Evolutionary conservation across 2,329 filamentous ascomycete species (phyloP).

Genomic region (Fusarium ambrosium): DNA sequence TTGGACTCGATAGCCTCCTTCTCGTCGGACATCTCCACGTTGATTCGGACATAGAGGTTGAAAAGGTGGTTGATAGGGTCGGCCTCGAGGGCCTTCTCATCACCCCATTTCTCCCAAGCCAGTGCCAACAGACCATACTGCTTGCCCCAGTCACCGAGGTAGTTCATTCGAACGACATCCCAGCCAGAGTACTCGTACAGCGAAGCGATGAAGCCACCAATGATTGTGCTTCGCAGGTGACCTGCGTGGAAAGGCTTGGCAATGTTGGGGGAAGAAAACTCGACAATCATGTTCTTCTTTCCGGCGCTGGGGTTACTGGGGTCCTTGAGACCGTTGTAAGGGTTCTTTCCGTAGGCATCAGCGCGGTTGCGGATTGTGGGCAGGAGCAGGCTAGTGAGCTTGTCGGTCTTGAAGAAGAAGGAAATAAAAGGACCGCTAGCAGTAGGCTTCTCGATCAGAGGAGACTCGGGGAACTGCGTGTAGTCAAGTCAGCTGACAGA

Average conservation of each 20-base stretch:
- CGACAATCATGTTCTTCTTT: slow-evolving; percentile 78
- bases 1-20: slow-evolving; percentile 73
- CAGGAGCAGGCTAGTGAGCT: slow-evolving; percentile 75
- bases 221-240: slow-evolving; percentile 83
- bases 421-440: slow-evolving; percentile 78
- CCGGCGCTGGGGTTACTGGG: slow-evolving; percentile 70
- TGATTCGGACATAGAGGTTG: slow-evolving; percentile 86
- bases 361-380: slow-evolving; percentile 76
- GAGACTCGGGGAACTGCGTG: slow-evolving; percentile 77
- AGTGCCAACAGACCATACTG: slow-evolving; percentile 64
- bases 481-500: slow-evolving; percentile 14
- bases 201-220: slow-evolving; percentile 82
- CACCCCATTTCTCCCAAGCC: slow-evolving; percentile 81
- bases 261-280: slow-evolving; percentile 89
- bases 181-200: slow-evolving; percentile 78
- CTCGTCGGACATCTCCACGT: slow-evolving; percentile 74
- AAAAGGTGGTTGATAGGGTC: slow-evolving; percentile 88
- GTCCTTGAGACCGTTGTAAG: slow-evolving; percentile 71
- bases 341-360: slow-evolving; percentile 66
- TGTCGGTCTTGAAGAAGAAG: slow-evolving; percentile 83
- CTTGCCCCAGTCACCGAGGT: slow-evolving; percentile 49
- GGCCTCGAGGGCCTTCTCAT: slow-evolving; percentile 75
- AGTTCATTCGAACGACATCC: slow-evolving; percentile 80
- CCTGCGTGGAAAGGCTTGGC: slow-evolving; percentile 88
- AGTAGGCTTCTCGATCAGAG: slow-evolving; percentile 78